A percentile compares a stretch with the other conserved stretches of the same genome.
These are phyloP conservation scores for Coelastrella sp. DNA, from an alignment of 139 green algal species.

Conservation along the genomic window DNA sequence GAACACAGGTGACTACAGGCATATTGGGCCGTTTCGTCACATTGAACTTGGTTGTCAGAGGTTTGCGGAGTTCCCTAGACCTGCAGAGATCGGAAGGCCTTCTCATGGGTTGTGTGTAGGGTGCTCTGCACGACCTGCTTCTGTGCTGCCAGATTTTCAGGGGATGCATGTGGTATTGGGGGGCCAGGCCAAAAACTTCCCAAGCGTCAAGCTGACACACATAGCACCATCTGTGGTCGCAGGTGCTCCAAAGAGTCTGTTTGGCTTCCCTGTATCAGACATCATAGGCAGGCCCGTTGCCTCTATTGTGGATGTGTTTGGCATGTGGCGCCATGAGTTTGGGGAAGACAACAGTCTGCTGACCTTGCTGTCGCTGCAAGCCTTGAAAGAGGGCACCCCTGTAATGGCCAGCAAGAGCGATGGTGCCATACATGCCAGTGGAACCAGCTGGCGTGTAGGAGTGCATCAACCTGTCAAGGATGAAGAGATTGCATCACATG, in stretches of 20 bases:
- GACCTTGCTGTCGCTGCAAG: not conserved
- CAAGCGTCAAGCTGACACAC: no score
- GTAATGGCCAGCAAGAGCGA: not conserved
- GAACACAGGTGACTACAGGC: not conserved
- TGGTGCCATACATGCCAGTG: not conserved
- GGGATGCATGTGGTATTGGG: no score
- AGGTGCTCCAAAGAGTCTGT: slow-evolving; percentile 1
- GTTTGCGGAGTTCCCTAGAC: no score
- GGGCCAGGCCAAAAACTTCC: no score
- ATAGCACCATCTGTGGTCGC: no score
- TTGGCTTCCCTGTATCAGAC: not conserved
- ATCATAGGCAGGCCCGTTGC: not conserved
- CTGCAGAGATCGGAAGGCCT: no score
- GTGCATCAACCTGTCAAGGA: slow-evolving; percentile 23
- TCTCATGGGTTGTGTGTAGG: no score
- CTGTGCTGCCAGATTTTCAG: no score
- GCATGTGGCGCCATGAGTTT: not conserved
- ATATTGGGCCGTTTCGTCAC: no score
- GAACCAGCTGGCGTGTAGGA: slow-evolving; percentile 4
- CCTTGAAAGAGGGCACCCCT: not conserved
- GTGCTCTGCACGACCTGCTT: no score
- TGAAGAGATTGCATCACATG: not conserved
- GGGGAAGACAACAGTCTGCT: not conserved
- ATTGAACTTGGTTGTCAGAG: no score
- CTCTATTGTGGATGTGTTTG: not conserved